Evolutionary conservation across 2,329 filamentous ascomycete genomes (phyloP).

Genomic region (Paraphoma sp.): DNA sequence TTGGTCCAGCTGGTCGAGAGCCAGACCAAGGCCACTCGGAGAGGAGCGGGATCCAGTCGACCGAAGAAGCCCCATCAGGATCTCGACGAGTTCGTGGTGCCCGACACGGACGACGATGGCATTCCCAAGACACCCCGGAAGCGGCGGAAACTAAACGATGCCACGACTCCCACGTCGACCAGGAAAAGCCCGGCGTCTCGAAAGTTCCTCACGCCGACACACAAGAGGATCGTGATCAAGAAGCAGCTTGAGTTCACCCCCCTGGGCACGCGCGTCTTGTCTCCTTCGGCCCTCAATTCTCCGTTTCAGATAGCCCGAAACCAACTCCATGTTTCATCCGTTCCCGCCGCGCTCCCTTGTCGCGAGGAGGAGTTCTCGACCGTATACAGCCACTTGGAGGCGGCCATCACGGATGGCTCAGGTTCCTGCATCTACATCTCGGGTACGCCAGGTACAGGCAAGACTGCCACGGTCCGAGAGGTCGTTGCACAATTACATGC

Average conservation of each 20-base stretch:
- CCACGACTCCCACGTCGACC: constrained; percentile 53
- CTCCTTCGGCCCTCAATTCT: constrained; percentile 77
- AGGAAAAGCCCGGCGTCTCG: constrained; percentile 56
- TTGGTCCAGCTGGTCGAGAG: constrained; percentile 72
- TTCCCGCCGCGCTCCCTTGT: constrained; percentile 87
- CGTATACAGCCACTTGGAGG: constrained; percentile 92
- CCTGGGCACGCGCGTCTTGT: constrained; percentile 84
- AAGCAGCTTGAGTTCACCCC: constrained; percentile 95
- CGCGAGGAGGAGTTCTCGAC: constrained; percentile 89
- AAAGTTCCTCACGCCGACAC: constrained; percentile 67
- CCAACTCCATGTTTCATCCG: constrained; percentile 89
- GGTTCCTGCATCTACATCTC: constrained; percentile 99
- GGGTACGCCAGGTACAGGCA: constrained; percentile 96
- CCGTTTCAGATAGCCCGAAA: constrained; percentile 91
- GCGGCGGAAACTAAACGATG: constrained; percentile 55
- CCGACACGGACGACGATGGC: constrained; percentile 50
- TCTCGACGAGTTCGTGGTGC: constrained; percentile 53
- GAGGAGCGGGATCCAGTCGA: constrained; percentile 43
- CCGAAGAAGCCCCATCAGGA: constrained; percentile 43
- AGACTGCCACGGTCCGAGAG: constrained; percentile 96
- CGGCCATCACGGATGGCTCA: constrained; percentile 89
- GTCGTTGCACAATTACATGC: constrained; percentile 88
- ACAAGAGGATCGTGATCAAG: constrained; percentile 76
- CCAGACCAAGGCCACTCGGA: constrained; percentile 75
- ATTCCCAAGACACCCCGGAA: constrained; percentile 55